Evolutionary conservation across 495 filamentous ascomycete species (phyloP), one percentile per base, ranked within the genome.

Genomic region (Aspergillus ostianus): DNA sequence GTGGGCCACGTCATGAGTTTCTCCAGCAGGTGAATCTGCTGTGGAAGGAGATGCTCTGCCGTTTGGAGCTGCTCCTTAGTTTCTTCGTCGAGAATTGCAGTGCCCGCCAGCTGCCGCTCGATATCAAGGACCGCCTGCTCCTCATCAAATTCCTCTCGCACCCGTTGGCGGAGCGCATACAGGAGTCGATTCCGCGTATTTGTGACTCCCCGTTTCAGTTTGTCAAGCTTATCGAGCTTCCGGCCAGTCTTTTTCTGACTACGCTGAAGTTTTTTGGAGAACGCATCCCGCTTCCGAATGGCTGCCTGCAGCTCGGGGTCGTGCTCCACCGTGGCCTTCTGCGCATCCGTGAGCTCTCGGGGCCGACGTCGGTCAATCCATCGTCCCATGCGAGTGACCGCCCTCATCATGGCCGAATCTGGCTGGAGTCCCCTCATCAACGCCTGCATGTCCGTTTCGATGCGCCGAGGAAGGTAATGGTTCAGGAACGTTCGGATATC

Each of bases 1-100:
- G 58, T 67, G n/a, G 68, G 68, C 64, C 56, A 71, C 46, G 68
- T 67, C 45, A 71, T 55, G 36, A 71, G 64, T n/a, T 53, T 69
- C 44, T 62, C 55, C 18, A 69, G 57, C 46, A 72, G 65, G 56
- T 63, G 44, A 57, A 70, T 66, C 59, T 67, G 58, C 55, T 65
- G 50, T 17, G 68, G 64, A 29, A 57, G 58, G 55, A 71, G 62
- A 12, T 62, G 55, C 30, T 64, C 61, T 51, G 68, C 61, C 20
- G 30, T 57, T 47, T 47, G 60, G 18, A 70, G 62, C n/a, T 61
- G 51, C 47, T 67, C 58, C 53, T 61, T 66, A 18, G 63, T 60
- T 41, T 65, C 63, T 47, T 70, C 59, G 29, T 69, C 60, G 18
- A 51, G 44, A 56, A 69, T 23, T 23, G 61, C 61, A 23, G 56